These are phyloP conservation scores for Umbelopsis ramanniana DNA, from an alignment of 192 early-diverging fungal genomes.

Conservation along the genomic window DNA sequence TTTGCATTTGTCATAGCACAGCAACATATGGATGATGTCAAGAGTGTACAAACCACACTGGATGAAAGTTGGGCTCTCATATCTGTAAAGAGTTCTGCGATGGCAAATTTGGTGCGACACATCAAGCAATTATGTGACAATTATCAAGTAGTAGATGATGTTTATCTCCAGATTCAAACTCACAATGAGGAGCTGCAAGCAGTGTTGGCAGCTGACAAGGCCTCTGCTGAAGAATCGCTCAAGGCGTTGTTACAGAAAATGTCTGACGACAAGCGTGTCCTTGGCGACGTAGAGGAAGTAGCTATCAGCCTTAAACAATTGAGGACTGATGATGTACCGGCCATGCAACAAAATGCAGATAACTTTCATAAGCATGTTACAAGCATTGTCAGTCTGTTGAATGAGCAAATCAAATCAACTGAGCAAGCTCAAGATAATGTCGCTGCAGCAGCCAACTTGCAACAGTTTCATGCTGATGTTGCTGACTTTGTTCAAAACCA, in stretches of 20 bases:
- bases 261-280: not conserved
- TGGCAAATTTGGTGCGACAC: not conserved
- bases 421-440: not conserved
- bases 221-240: not conserved
- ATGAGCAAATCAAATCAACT: not conserved
- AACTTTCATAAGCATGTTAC: not conserved
- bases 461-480: slow-evolving; percentile 1
- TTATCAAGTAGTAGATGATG: not conserved
- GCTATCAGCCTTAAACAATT: not conserved
- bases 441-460: not conserved
- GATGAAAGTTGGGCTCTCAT: slow-evolving; percentile 3
- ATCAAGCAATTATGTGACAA: not conserved
- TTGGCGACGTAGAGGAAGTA: not conserved
- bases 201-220: not conserved
- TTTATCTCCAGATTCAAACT: not conserved
- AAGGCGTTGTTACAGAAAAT: not conserved
- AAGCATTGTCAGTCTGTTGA: no score
- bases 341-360: not conserved
- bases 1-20: slow-evolving; percentile 3
- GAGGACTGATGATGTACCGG: not conserved
- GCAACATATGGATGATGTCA: not conserved
- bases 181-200: not conserved
- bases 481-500: not conserved
- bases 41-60: not conserved
- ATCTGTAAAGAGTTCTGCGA: not conserved